Evolutionary conservation across 208 protist genomes (phyloP), one percentile per base, ranked within the genome.

Genomic region (Lotmaria passim): DNA sequence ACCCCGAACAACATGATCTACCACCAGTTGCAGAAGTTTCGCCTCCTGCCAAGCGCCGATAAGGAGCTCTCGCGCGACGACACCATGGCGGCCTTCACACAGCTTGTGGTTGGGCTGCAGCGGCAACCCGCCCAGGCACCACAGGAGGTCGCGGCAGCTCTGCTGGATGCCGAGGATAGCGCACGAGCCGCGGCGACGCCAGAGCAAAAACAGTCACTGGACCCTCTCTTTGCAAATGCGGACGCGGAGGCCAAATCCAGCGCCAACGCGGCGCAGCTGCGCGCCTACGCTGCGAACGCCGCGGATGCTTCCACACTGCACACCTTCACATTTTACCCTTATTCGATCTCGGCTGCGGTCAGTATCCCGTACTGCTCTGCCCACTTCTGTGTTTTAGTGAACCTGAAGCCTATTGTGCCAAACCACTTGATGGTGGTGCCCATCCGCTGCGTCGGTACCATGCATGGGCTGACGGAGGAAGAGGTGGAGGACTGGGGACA

Each of bases 1-100:
- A 78, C 77, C 12, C 87, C 91, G 17, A 96, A 96, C 60, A 93
- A 96, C 73, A 79, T 90, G 71, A 75, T 96, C 44, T 96, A 96
- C 57, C 79, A 93, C 56, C 46, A 73, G 0, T 71, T 95, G 21
- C 87, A 91, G 68, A 53, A 74, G 26, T 87, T 79, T 43, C 69
- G 3, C 28, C 44, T 6, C 34, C 69, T 21, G 30, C 0, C n/a
- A 11, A 50, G 12, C 23, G 8, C 14, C 15, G 43, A 7, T 21
- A n/a, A 39, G n/a, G 57, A 1, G 57, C 1, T 21, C 1, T 5
- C 33, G 12, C 6, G 23, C 10, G 3, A 36, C 3, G 30, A 15
- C 28, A 26, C 57, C 30, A 66, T 66, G 60, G 23, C 17, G 0
- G 60, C 58, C 48, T 92, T 92, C 65, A 53, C 75, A 7, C 23